A percentile compares a stretch with the other conserved stretches of the same genome.
Conservation (phyloP, 129 eudicot genomes). For the Deinandra increscens region DNA sequence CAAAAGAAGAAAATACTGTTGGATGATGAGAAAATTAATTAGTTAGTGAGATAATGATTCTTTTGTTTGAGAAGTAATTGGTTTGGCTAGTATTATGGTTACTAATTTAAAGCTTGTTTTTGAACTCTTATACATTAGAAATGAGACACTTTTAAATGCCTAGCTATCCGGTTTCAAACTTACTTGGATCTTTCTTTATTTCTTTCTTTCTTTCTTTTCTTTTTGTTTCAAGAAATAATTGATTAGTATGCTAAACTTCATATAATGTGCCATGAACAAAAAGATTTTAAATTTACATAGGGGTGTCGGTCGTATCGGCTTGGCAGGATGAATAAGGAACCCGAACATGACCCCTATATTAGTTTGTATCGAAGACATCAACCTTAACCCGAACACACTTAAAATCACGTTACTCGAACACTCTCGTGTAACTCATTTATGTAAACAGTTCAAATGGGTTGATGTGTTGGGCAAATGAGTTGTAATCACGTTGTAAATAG, state of each 20-base stretch:
- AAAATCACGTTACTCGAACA: no score
- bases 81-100: not conserved
- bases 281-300: not conserved
- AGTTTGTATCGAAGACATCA: no score
- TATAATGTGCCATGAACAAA: not conserved
- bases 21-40: not conserved
- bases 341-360: no score
- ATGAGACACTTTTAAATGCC: constrained; percentile 3
- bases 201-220: not conserved
- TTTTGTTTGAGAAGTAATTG: constrained; percentile 2
- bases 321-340: no score
- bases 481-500: no score
- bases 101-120: not conserved
- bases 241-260: not conserved
- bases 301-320: no score
- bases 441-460: no score
- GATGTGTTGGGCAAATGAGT: no score
- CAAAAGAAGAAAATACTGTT: not conserved
- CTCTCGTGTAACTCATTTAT: no score
- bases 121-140: not conserved
- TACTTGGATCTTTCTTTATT: not conserved
- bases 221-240: not conserved
- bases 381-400: no score
- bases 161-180: not conserved
- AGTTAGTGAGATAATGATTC: not conserved